A percentile compares a stretch with the other conserved stretches of the same genome.
phyloP scores from a whole-genome alignment of 2,329 filamentous ascomycete genomes.

The Fusarium nanum region DNA sequence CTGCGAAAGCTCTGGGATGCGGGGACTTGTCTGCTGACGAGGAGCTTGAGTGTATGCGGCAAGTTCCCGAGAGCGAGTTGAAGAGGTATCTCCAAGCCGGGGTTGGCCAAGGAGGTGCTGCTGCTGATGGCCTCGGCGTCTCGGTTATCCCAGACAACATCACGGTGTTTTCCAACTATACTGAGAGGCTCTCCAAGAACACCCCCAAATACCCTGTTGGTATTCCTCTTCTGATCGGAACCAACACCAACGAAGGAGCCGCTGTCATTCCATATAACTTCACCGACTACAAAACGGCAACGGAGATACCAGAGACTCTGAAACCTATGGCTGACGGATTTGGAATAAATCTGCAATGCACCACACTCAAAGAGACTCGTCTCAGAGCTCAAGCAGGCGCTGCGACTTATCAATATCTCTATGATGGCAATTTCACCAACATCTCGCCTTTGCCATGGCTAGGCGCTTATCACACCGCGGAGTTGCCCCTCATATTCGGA shows the following conservation, averaged over 20 bases:
- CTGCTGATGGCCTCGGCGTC: conserved; percentile 24
- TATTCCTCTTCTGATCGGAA: conserved; percentile 28
- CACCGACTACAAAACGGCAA: conserved; percentile 24
- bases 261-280: conserved; percentile 32
- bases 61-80: conserved; percentile 1
- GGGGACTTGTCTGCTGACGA: not conserved
- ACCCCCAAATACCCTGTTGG: not conserved
- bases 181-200: not conserved
- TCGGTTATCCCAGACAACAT: conserved; percentile 22
- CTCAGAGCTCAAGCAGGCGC: conserved; percentile 24
- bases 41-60: conserved; percentile 31
- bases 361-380: conserved; percentile 19
- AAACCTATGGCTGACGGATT: conserved; percentile 15
- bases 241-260: conserved; percentile 33
- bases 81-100: conserved; percentile 32
- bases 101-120: conserved; percentile 24
- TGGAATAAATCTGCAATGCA: conserved; percentile 28
- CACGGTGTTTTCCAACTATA: conserved; percentile 29
- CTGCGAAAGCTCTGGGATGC: conserved; percentile 15
- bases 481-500: conserved; percentile 36
- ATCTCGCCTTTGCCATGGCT: conserved; percentile 35
- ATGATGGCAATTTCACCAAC: conserved; percentile 38
- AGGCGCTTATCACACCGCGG: conserved; percentile 33
- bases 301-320: conserved; percentile 14
- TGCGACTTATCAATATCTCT: conserved; percentile 34